Evolutionary conservation across 805 yeast species (phyloP), one percentile per base, ranked within the genome.

Genomic region (Starmerella davenportii): DNA sequence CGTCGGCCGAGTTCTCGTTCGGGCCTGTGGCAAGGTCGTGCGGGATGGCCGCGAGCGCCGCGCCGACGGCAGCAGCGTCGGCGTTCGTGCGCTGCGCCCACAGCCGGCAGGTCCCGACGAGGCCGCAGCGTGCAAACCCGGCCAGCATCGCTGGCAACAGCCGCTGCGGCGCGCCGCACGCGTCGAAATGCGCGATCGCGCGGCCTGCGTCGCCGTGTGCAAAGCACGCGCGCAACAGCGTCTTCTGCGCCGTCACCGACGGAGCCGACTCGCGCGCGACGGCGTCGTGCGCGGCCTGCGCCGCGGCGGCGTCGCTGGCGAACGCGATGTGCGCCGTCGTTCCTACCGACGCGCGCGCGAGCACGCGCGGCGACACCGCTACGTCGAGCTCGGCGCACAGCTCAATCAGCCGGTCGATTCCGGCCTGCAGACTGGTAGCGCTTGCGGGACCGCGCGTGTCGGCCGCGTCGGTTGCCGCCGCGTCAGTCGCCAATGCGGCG

Each of bases 131-230:
- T 1, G 48, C 50, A 16, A 47, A 38, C 3, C 47, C 50, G 3
- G 24, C 15, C 9, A 45, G 33, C 16, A 47, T 34, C 21, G 45
- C 34, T 34, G 34, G 25, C 15, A 39, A 24, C 11, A 46, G 38
- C 17, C 38, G 24, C 3, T 19, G 3, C 5, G 49, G 47, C 3
- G 47, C 32, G 2, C 45, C 44, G 8, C 45, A 44, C 5, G 38
- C 43, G n/a, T 41, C 30, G 35, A 30, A 44, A 19, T 43, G 43
- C 19, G 43, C 44, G 14, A 44, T 38, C 1, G 47, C 48, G 3
- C 43, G 43, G 15, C 39, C 17, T 11, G 43, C 42, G 16, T 44
- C 39, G 4, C 20, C 20, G 27, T 34, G 28, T 20, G 25, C 15
- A 35, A 40, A 31, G 23, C 39, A 43, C 1, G 43, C n/a, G 4